Conservation (phyloP, 257 asterid species). For the Nemophila menziesii region DNA sequence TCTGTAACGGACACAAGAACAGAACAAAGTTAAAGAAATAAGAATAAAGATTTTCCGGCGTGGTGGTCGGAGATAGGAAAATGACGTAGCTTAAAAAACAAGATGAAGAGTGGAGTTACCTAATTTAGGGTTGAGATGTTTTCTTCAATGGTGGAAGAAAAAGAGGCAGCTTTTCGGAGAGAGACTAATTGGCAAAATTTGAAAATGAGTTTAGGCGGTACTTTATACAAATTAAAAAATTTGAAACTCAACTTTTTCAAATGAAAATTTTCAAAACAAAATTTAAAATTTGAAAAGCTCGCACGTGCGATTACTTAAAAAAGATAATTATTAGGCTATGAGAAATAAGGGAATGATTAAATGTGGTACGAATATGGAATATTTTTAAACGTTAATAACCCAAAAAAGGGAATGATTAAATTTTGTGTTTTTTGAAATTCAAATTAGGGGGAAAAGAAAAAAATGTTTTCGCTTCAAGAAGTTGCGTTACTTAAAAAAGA, state of each 20-base stretch:
- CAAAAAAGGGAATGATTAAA: too few species aligned
- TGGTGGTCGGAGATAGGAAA: neutral
- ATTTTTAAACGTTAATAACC: too few species aligned
- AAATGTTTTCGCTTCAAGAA: too few species aligned
- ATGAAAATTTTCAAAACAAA: neutral
- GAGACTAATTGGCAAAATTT: constrained; percentile 40
- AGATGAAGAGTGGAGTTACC: neutral
- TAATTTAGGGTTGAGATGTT: constrained; percentile 6
- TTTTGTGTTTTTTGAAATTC: too few species aligned
- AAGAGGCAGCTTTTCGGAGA: constrained; percentile 8
- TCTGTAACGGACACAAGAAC: constrained; percentile 10
- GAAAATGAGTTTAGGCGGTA: constrained; percentile 43
- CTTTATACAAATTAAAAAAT: constrained; percentile 12
- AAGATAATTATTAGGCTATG: too few species aligned
- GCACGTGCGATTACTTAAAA: constrained; percentile 9
- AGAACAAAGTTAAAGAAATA: neutral
- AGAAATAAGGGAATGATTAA: too few species aligned
- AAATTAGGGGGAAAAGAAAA: too few species aligned
- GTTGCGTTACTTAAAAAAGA: too few species aligned
- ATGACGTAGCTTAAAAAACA: neutral
- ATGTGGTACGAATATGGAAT: too few species aligned
- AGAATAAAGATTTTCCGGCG: neutral
- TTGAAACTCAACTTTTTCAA: neutral
- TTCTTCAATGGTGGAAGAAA: neutral
- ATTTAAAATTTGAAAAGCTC: constrained; percentile 1